Evolutionary conservation across 2,329 filamentous ascomycete species (phyloP), one percentile per base, ranked within the genome.

Genomic region (Ustulina deusta): DNA sequence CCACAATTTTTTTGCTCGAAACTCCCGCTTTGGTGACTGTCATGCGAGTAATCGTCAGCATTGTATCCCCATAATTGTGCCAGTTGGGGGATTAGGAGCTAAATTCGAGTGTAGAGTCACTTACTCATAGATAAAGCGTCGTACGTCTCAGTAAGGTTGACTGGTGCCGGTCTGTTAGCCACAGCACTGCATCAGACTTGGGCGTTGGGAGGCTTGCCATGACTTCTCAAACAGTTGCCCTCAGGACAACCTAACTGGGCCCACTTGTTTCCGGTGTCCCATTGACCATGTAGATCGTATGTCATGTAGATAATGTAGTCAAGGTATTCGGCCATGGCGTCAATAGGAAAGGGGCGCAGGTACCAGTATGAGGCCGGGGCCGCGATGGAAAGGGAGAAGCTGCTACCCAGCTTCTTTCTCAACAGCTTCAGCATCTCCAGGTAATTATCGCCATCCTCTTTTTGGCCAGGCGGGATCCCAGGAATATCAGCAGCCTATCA

Each of bases 131-230:
- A 44, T 7, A 80, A 58, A 0, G 77, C 61, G 25, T 61, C 62
- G 58, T 61, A 38, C 1, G 77, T 78, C 57, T 79, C 78, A 1
- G 78, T 79, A 13, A 66, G 7, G 57, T 79, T 79, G 40, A 79
- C 68, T n/a, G n/a, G n/a, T n/a, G n/a, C n/a, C n/a, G n/a, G n/a
- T n/a, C n/a, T n/a, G n/a, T n/a, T n/a, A n/a, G n/a, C n/a, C n/a
- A n/a, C n/a, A n/a, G n/a, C n/a, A n/a, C n/a, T n/a, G n/a, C n/a
- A n/a, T n/a, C n/a, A n/a, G n/a, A n/a, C n/a, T n/a, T n/a, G n/a
- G n/a, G n/a, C n/a, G n/a, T n/a, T n/a, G n/a, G n/a, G n/a, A n/a
- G n/a, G n/a, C n/a, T n/a, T n/a, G n/a, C n/a, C n/a, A n/a, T n/a
- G n/a, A n/a, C n/a, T n/a, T n/a, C n/a, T n/a, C n/a, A 79, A 68